Percentiles rank a stretch among this genome's conserved stretches.
Evolutionary conservation across 805 yeast genomes (phyloP).

Genomic region (Zygoascus ofunaensis): DNA sequence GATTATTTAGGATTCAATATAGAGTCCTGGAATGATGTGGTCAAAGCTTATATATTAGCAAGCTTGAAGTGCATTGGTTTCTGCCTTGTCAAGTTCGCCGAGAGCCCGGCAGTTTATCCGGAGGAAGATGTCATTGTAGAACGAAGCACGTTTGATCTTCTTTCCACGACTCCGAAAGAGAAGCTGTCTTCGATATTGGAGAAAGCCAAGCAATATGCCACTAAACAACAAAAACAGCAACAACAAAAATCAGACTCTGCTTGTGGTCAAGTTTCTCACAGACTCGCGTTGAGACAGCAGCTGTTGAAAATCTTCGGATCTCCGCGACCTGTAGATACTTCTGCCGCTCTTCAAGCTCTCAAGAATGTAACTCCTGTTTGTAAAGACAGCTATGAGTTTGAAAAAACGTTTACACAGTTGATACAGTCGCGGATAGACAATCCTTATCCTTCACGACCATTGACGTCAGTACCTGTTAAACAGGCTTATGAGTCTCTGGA

Average conservation of each 20-base stretch:
- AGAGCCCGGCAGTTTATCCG: conserved; percentile 20
- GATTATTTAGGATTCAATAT: conserved; percentile 1
- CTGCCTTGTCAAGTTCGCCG: conserved; percentile 13
- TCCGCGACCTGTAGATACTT: conserved; percentile 6
- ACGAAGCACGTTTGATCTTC: conserved; percentile 45
- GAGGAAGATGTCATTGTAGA: conserved; percentile 34
- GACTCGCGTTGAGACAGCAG: conserved; percentile 5
- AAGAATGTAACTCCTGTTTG: conserved; percentile 1
- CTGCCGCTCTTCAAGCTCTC: neutral
- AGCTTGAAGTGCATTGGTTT: conserved; percentile 20
- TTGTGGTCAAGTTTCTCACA: conserved; percentile 50
- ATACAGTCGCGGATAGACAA: conserved; percentile 23
- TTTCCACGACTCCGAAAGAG: conserved; percentile 12
- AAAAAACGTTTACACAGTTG: conserved; percentile 2
- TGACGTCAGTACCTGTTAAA: conserved; percentile 8
- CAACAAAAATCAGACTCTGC: conserved; percentile 42
- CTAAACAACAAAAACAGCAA: neutral
- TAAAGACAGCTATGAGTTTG: neutral
- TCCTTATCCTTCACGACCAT: conserved; percentile 19
- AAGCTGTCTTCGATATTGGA: conserved; percentile 13
- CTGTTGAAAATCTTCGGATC: conserved; percentile 21
- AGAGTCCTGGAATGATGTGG: conserved; percentile 16
- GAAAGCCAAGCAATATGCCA: conserved; percentile 37
- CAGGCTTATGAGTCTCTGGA: conserved; percentile 19
- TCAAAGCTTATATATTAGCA: conserved; percentile 19